Conservation (phyloP, 2,329 filamentous ascomycete genomes). For the Arachnomyces sp. region DNA sequence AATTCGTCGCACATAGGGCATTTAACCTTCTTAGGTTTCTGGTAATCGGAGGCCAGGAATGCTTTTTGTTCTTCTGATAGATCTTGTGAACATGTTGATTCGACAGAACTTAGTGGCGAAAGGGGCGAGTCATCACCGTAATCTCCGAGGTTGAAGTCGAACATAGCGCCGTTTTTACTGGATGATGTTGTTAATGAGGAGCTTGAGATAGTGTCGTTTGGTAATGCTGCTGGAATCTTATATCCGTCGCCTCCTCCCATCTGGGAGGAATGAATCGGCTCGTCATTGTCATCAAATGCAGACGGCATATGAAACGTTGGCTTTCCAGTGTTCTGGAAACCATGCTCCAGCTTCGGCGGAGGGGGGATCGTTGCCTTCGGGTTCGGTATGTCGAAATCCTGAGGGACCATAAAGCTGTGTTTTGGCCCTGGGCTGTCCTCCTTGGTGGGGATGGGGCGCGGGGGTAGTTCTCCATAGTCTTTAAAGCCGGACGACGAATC, state of each 20-base stretch:
- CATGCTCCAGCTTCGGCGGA: too few relatives aligned
- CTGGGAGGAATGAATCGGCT: conserved; percentile 6
- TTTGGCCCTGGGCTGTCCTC: too few relatives aligned
- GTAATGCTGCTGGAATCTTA: conserved; percentile 19
- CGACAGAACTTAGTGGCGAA: conserved; percentile 24
- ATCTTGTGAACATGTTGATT: conserved; percentile 14
- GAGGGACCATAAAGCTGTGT: too few relatives aligned
- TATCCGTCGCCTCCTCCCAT: conserved; percentile 12
- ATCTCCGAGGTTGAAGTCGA: conserved; percentile 16
- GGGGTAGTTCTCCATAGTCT: neutral
- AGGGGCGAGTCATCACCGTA: conserved; percentile 12
- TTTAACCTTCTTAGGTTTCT: conserved; percentile 18
- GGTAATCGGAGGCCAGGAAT: conserved; percentile 9
- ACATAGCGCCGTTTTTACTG: conserved; percentile 12
- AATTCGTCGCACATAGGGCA: conserved; percentile 61
- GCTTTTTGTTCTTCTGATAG: conserved; percentile 13
- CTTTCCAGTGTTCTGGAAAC: too few relatives aligned
- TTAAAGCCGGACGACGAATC: conserved; percentile 7
- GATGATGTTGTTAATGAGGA: conserved; percentile 22
- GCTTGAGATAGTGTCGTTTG: conserved; percentile 17
- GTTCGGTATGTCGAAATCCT: too few relatives aligned
- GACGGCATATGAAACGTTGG: conserved; percentile 5
- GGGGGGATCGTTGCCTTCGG: too few relatives aligned
- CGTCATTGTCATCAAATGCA: conserved; percentile 3
- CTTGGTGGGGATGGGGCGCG: too few relatives aligned